Percentiles rank a stretch among this genome's conserved stretches.
phyloP scores from a whole-genome alignment of 2,329 filamentous ascomycete species.

The Phoma sp. region DNA sequence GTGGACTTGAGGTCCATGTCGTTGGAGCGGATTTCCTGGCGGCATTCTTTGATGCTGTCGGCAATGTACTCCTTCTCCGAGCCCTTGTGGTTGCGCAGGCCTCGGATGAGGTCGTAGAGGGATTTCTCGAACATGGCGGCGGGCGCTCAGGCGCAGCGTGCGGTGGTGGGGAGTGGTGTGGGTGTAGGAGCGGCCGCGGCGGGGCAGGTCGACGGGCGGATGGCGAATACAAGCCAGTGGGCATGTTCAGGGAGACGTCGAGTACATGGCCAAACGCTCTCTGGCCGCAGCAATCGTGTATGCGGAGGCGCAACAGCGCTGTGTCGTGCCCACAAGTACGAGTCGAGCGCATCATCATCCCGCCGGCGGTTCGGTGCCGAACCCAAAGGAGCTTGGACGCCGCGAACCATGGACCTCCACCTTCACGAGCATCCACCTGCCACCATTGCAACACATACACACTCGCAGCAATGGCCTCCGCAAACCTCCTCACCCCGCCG shows the following conservation, averaged over 20 bases:
- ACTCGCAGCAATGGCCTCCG: constrained; percentile 34
- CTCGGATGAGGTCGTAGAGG: constrained; percentile 96
- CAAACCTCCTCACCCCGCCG: constrained; percentile 52
- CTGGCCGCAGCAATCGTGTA: neutral
- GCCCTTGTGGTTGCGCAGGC: constrained; percentile 93
- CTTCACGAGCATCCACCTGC: constrained; percentile 14
- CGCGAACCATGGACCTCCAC: constrained; percentile 14
- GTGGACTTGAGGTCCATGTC: constrained; percentile 99
- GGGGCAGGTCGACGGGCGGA: constrained; percentile 22
- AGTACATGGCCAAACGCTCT: constrained; percentile 5
- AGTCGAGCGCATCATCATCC: constrained; percentile 11
- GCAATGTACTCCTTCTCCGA: constrained; percentile 95
- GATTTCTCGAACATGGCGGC: constrained; percentile 95
- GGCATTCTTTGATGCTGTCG: constrained; percentile 92
- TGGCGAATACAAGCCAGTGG: constrained; percentile 34
- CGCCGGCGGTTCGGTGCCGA: constrained; percentile 5
- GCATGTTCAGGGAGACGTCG: constrained; percentile 40
- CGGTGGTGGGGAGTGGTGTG: neutral
- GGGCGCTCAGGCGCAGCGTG: constrained; percentile 8
- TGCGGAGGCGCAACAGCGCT: constrained; percentile 3
- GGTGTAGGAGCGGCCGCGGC: constrained; percentile 5
- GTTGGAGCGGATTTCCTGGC: constrained; percentile 86
- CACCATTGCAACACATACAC: constrained; percentile 4
- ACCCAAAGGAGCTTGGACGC: constrained; percentile 21
- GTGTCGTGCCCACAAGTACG: constrained; percentile 4